A percentile compares a stretch with the other conserved stretches of the same genome.
Conservation (phyloP, 805 yeast genomes). For the Spencermartinsiella europaea region DNA sequence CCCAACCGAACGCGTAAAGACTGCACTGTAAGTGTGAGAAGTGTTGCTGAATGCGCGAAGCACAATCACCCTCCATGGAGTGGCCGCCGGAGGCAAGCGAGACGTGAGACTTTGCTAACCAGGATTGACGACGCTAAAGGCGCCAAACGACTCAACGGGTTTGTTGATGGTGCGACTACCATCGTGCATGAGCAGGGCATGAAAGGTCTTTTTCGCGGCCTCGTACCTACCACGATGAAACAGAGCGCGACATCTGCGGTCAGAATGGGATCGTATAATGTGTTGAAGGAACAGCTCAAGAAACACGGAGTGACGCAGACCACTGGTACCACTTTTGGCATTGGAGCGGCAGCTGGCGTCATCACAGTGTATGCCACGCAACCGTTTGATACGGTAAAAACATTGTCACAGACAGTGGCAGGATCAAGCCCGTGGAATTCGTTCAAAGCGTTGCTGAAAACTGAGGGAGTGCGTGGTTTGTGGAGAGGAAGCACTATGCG, state of each 20-base stretch:
- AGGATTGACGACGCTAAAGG: slow-evolving; percentile 15
- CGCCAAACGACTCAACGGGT: slow-evolving; percentile 17
- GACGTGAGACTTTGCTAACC: not conserved
- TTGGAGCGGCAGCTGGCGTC: slow-evolving; percentile 81
- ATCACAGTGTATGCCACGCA: slow-evolving; percentile 86
- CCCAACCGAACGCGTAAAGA: slow-evolving; percentile 82
- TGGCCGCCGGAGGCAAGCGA: no score
- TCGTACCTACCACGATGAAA: slow-evolving; percentile 74
- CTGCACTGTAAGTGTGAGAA: slow-evolving; percentile 42
- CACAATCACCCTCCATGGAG: not conserved
- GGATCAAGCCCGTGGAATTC: slow-evolving; percentile 63
- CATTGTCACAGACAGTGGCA: slow-evolving; percentile 84
- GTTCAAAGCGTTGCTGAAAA: slow-evolving; percentile 59
- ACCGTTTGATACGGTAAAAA: slow-evolving; percentile 92
- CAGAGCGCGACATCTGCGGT: slow-evolving; percentile 88
- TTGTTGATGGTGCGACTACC: slow-evolving; percentile 43
- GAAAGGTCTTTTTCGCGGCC: slow-evolving; percentile 67
- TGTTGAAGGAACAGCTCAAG: not conserved
- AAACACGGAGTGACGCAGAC: slow-evolving; percentile 30
- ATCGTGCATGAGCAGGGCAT: slow-evolving; percentile 63
- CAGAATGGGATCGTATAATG: slow-evolving; percentile 63
- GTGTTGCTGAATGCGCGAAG: not conserved
- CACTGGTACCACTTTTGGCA: slow-evolving; percentile 63
- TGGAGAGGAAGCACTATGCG: slow-evolving; percentile 93
- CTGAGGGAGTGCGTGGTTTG: slow-evolving; percentile 73